Base-by-base conservation (phyloP, 768 basidiomycete species). In the Agaricus blazei region DNA sequence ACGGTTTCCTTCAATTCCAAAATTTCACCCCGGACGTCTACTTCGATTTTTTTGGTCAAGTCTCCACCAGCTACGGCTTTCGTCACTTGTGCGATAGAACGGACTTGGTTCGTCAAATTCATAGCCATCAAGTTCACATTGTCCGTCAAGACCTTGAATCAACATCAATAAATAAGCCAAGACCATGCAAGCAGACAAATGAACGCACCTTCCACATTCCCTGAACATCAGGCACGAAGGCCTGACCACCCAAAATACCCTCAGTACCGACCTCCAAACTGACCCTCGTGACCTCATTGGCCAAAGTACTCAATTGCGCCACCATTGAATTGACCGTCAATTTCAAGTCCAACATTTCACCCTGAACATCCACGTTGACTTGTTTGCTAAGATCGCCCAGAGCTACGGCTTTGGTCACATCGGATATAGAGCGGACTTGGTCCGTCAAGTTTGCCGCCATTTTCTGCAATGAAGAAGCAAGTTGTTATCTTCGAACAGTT, bases 1-100 rank as follows among this genome's bases (percentile, higher is more conserved):
- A 98, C 93, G 1, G 93, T 98, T 69, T 90, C 85, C 71, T 92
- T 90, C 71, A 90, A 68, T 67, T 93, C 89, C 57, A 89, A 72
- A 67, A 98, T 96, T 75, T 98, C 94, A 12, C 95, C 94, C 38
- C 88, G 83, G 43, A 92, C 93, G 60, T 93, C 88, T 60, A 95
- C 92, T 55, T 86, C 87, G 64, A 96, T 93, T 74, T 90, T 93
- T 75, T 93, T 90, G 8, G 89, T 93, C 67, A 98, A 76, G 67
- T 98, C 94, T 28, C 96, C 96, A 36, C 83, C 79, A 2, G 95
- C 93, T 38, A 98, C 94, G 11, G 95, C 96, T 68, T 93, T 95
- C 23, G 96, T 98, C 40, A 98, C 96, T 62, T 89, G 81, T 1
- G 93, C 91, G 63, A 86, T 85, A 1, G 79, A 80, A 0, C 96